Base-by-base conservation (phyloP, 2,329 filamentous ascomycete genomes). In the Xylaria sp. region DNA sequence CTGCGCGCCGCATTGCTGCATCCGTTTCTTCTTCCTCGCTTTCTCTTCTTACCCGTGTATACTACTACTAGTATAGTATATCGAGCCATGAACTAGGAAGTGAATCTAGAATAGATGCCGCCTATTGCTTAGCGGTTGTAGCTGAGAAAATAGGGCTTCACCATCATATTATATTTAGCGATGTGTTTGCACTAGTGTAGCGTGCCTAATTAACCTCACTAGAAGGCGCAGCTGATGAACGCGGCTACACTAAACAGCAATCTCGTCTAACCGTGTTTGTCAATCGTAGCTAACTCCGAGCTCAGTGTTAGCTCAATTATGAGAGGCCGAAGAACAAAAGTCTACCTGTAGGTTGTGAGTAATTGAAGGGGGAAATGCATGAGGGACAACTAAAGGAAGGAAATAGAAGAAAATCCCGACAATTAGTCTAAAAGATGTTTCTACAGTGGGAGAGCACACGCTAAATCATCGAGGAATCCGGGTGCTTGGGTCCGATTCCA, bases 121-220 rank as follows among this genome's bases (percentile, higher is more conserved):
- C 18, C 23, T 52, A 43, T 23, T 20, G 33, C 56, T 51, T 63
- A 69, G 67, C 49, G 54, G 59, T 25, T 66, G 54, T 18, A 69
- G 67, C 67, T 69, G 67, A 69, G 58, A 69, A 58, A 36, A 51
- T 66, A 48, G 67, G 67, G 63, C 66, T 69, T 58, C 55, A 49
- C 58, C 13, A 23, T 39, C 6, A 55, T 33, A 55, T 62, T 69
- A 69, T 69, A 66, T 66, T 69, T 69, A 69, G 67, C 62, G 39
- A 59, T 25, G 31, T 39, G 31, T 41, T 36, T 12, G 43, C 28
- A 13, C 23, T 46, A 41, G 33, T 10, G 36, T 41, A 41, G 55
- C n/a, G 33, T 39, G 13, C 41, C 6, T n/a, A 18, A 46, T 18
- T 46, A 18, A 18, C 12, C 18, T 18, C 13, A 20, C 7, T 43